phyloP scores from a whole-genome alignment of 2,329 filamentous ascomycete genomes.

The Ambrosiella xylebori region DNA sequence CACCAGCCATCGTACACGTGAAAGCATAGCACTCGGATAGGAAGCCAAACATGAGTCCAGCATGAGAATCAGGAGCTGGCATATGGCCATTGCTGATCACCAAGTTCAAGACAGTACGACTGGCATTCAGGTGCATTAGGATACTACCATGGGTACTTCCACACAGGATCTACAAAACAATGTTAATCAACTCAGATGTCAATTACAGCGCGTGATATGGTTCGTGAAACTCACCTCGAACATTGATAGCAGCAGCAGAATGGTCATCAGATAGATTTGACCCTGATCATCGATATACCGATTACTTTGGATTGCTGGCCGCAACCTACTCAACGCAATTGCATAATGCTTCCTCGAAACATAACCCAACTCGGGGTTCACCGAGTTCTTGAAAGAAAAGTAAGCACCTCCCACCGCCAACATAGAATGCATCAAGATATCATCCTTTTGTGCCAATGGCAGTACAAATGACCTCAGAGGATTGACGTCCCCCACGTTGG shows the following conservation, averaged over 20 bases:
- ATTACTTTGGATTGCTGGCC: slow-evolving; percentile 3
- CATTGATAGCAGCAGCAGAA: slow-evolving; percentile 10
- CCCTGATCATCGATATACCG: slow-evolving; percentile 1
- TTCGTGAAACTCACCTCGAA: slow-evolving; percentile 10
- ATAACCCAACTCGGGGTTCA: slow-evolving; percentile 2
- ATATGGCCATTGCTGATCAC: background rate
- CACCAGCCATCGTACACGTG: background rate
- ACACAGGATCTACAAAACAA: slow-evolving; percentile 5
- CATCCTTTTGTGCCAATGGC: slow-evolving; percentile 7
- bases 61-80: background rate
- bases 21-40: slow-evolving; percentile 11
- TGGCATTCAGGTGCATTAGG: slow-evolving; percentile 10
- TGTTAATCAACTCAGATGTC: background rate
- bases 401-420: slow-evolving; percentile 10
- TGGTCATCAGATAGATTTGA: slow-evolving; percentile 7
- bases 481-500: slow-evolving; percentile 4
- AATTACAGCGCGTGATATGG: background rate
- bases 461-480: slow-evolving; percentile 5
- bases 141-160: slow-evolving; percentile 8
- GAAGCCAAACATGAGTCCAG: slow-evolving; percentile 11
- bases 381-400: slow-evolving; percentile 8
- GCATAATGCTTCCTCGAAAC: slow-evolving; percentile 9
- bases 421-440: slow-evolving; percentile 11
- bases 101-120: slow-evolving; percentile 5
- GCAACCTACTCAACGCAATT: slow-evolving; percentile 4